Conservation (phyloP, 495 filamentous ascomycete genomes). For the Penicillium pulvis region DNA sequence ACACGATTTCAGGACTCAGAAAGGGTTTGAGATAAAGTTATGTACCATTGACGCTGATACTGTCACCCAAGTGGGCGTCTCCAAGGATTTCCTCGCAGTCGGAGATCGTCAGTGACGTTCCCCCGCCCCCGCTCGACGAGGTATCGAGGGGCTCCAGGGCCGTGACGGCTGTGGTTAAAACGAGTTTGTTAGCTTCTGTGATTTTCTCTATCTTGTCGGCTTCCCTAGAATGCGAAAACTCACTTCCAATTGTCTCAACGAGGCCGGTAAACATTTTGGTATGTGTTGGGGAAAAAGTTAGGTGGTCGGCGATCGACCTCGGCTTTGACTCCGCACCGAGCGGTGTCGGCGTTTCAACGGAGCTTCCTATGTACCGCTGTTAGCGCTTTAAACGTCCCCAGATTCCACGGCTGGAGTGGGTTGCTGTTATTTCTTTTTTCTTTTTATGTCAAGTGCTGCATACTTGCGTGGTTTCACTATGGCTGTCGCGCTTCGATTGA, state of each 20-base stretch:
- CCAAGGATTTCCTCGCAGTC: constrained; percentile 71
- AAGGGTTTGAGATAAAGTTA: neutral
- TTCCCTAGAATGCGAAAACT: constrained; percentile 17
- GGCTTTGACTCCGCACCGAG: constrained; percentile 32
- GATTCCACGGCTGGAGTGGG: constrained; percentile 2
- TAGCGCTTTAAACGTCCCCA: constrained; percentile 16
- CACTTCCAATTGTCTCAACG: constrained; percentile 93
- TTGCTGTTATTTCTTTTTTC: constrained; percentile 7
- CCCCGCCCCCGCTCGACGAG: constrained; percentile 65
- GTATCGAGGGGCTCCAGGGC: constrained; percentile 78
- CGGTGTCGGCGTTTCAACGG: constrained; percentile 39
- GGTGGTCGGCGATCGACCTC: constrained; percentile 33
- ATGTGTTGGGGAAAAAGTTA: constrained; percentile 15
- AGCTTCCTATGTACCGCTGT: constrained; percentile 27
- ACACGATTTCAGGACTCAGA: neutral
- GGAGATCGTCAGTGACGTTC: constrained; percentile 88
- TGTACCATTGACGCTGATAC: constrained; percentile 85
- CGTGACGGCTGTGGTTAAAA: constrained; percentile 64
- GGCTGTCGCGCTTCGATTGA: constrained; percentile 29
- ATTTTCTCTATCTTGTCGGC: neutral
- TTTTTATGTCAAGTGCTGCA: neutral
- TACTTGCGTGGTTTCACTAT: constrained; percentile 18
- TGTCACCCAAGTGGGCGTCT: constrained; percentile 87
- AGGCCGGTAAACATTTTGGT: constrained; percentile 93
- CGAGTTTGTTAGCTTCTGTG: constrained; percentile 14